These are phyloP conservation scores for Chytriomyces confervae DNA, from an alignment of 192 early-diverging fungal species.

Conservation along the genomic window DNA sequence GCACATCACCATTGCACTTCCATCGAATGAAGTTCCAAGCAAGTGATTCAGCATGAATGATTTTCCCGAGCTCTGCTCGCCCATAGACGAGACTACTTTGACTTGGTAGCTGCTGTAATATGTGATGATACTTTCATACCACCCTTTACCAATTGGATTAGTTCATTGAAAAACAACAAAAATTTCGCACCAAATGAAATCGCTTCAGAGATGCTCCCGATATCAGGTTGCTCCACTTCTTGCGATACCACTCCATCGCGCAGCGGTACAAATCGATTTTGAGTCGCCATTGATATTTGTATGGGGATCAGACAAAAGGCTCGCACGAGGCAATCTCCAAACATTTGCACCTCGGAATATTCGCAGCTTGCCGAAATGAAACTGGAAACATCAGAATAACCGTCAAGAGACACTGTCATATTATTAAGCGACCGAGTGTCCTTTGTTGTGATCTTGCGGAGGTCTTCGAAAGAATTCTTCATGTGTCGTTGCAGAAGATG, in stretches of 20 bases:
- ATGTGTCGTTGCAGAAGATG: no score
- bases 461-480: no score
- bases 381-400: no score
- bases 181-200: no score
- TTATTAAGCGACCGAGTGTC: no score
- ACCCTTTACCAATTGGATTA: no score
- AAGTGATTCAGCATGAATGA: slow-evolving; percentile 30
- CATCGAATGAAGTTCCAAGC: slow-evolving; percentile 17
- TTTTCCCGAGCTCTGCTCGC: slow-evolving; percentile 22
- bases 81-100: slow-evolving; percentile 24
- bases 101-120: neutral
- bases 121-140: no score
- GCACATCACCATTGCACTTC: neutral
- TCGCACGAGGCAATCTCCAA: slow-evolving; percentile 23
- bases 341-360: no score
- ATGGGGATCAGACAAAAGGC: slow-evolving; percentile 19
- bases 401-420: no score
- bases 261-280: slow-evolving; percentile 21
- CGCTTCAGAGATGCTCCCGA: neutral
- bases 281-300: slow-evolving; percentile 11
- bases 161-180: no score
- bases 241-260: slow-evolving; percentile 11
- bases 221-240: slow-evolving; percentile 18
- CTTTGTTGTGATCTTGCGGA: no score
- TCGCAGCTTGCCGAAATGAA: no score